These are phyloP conservation scores for Tetragonia tetragonoides DNA, from an alignment of 148 eudicot species.

Conservation along the genomic window DNA sequence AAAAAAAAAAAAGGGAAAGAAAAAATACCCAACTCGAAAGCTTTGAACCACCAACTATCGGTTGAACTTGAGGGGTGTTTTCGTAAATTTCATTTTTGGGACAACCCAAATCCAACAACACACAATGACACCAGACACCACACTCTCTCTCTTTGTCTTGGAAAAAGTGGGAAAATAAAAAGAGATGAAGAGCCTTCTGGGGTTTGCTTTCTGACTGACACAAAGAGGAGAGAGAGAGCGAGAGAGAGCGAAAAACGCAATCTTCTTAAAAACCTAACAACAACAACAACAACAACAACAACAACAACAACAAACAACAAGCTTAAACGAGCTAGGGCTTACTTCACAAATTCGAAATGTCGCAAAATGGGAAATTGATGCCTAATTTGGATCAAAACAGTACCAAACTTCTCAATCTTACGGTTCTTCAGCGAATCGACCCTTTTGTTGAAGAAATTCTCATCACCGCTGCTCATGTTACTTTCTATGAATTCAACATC, in stretches of 20 bases:
- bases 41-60: neutral
- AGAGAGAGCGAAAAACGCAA: constrained; percentile 11
- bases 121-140: too few relatives aligned
- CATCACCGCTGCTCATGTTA: constrained; percentile 91
- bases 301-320: neutral
- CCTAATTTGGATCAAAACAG: constrained; percentile 82
- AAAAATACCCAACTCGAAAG: too few relatives aligned
- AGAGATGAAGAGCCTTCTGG: neutral
- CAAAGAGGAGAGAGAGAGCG: neutral
- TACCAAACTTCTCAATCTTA: constrained; percentile 75
- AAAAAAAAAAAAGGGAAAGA: too few relatives aligned
- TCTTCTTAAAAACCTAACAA: neutral
- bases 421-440: constrained; percentile 85
- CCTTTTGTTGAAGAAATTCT: constrained; percentile 83
- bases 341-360: constrained; percentile 34
- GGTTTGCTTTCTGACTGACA: neutral
- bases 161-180: neutral
- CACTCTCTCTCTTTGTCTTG: neutral
- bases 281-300: neutral
- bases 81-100: too few relatives aligned
- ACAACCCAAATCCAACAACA: too few relatives aligned
- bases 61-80: too few relatives aligned
- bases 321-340: constrained; percentile 20
- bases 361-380: constrained; percentile 74
- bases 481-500: constrained; percentile 82